These are phyloP conservation scores for Adansonia digitata DNA, from an alignment of 345 rosid genomes.

Conservation along the genomic window DNA sequence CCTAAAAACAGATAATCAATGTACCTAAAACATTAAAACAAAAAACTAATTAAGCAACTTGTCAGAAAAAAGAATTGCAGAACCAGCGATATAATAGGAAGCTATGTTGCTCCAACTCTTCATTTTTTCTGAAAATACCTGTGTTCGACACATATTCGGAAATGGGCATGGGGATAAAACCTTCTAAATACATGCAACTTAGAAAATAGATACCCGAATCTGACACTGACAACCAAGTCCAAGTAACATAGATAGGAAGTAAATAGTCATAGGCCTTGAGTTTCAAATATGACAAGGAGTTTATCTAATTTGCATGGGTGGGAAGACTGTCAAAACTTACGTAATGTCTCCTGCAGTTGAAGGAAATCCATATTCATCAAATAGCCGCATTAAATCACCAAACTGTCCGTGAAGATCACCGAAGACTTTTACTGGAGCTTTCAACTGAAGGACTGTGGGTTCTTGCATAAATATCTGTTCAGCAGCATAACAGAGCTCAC, in stretches of 20 bases:
- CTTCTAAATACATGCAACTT: too few species aligned
- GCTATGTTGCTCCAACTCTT: too few species aligned
- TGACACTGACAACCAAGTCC: too few species aligned
- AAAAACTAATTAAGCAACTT: conserved; percentile 14
- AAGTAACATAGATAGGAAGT: too few species aligned
- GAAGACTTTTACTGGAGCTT: conserved; percentile 90
- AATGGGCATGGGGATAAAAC: too few species aligned
- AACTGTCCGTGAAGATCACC: conserved; percentile 99
- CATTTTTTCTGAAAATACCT: too few species aligned
- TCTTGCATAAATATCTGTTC: conserved; percentile 98
- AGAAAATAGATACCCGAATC: too few species aligned
- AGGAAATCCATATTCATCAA: conserved; percentile 98
- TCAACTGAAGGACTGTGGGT: conserved; percentile 91
- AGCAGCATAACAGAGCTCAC: conserved; percentile 97
- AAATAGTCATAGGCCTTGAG: background rate
- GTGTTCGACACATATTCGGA: too few species aligned
- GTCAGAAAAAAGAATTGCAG: background rate
- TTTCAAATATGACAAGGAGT: background rate
- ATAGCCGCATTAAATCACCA: conserved; percentile 93
- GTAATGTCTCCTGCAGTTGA: conserved; percentile 98
- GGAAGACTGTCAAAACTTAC: conserved; percentile 41
- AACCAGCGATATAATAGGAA: background rate
- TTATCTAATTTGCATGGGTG: background rate
- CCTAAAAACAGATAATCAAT: conserved; percentile 96
- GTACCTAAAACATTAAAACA: conserved; percentile 48